Base-by-base conservation (phyloP, 2,329 filamentous ascomycete species). In the Curvularia lunata region DNA sequence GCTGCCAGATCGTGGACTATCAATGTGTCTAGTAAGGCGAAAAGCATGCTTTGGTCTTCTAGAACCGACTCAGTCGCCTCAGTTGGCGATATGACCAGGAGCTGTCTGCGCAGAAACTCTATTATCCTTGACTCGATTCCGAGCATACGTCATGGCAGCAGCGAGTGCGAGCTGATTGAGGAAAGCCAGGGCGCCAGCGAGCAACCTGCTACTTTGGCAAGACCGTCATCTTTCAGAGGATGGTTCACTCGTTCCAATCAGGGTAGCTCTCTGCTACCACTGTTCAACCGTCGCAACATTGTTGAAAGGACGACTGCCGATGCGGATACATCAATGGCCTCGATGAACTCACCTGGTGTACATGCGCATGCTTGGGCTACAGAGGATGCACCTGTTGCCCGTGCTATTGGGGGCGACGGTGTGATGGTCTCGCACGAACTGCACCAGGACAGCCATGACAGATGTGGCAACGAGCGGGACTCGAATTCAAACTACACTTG, bases 361-460 rank as follows among this genome's bases (percentile, higher is more conserved):
- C 58, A 62, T 10, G 58, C 70, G 0, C 63, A 58, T 19, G 70
- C 66, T 3, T 75, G 71, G 73, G 65, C 71, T 8, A 48, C 63
- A 3, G 58, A 69, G 1, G 46, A 48, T 30, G 23, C 49, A 16
- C 45, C 21, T 32, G 27, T 48, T n/a, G 46, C 41, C 2, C 28
- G 52, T 16, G 47, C 6, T 28, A 60, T 57, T 21, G 56, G 60
- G 4, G 34, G 41, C 1, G 32, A 52, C 12, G 65, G 66, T 6
- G 71, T 75, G 1, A 59, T 65, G n/a, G 64, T 75, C n/a, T 38
- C 68, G 7, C 63, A 54, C 6, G 73, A 74, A 37, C 64, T 74
- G 16, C 63, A 63, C 16, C 62, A 69, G 16, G 63, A 65, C 12
- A 43, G 56, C 34, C 48, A 54, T 25, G 54, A 63, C 23, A 58